Base-by-base conservation (phyloP, 805 yeast species). In the Brettanomyces bruxellensis region DNA sequence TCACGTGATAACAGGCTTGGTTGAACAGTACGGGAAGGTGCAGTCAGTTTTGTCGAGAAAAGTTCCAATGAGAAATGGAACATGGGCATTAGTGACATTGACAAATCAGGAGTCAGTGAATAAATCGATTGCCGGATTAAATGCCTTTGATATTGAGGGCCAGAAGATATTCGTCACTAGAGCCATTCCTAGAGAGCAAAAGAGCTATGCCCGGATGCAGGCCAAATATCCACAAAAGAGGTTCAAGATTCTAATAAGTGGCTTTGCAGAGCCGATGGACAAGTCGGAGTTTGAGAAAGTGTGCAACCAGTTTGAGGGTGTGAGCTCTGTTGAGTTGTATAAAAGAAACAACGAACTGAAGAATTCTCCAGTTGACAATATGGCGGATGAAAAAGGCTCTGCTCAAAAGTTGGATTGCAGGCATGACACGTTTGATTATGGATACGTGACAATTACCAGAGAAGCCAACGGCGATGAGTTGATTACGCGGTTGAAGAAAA, bases 131-230 rank as follows among this genome's bases (percentile, higher is more conserved):
- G 40, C 52, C 2, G 54, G 55, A 13, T 48, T 63, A 43, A 62
- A 61, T 42, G 39, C 53, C 3, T 47, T 63, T 34, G 60, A 59
- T 41, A 49, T 63, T 40, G 64, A 62, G 40, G 56, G 55, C 12
- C 59, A 57, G 25, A 55, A 54, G 40, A 45, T 63, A 14, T 60
- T 56, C 52, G 66, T 60, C 30, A 59, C 64, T 3, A 49, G 61
- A 9, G 67, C 66, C 5, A 60, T 63, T 45, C 67, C 67, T 14
- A 58, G 62, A 32, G 66, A 61, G 39, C 55, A 59, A 34, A 63
- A 62, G 38, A 53, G 50, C 4, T 59, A 61, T 43, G 52, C 54
- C 7, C 53, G 50, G 46, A 55, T 38, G 30, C 49, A 45, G 7
- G 54, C 56, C 7, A 30, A 34, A 11, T 39, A 41, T 45, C 55